A percentile compares a stretch with the other conserved stretches of the same genome.
phyloP scores from a whole-genome alignment of 192 early-diverging fungal species.

The Dispira simplex region DNA sequence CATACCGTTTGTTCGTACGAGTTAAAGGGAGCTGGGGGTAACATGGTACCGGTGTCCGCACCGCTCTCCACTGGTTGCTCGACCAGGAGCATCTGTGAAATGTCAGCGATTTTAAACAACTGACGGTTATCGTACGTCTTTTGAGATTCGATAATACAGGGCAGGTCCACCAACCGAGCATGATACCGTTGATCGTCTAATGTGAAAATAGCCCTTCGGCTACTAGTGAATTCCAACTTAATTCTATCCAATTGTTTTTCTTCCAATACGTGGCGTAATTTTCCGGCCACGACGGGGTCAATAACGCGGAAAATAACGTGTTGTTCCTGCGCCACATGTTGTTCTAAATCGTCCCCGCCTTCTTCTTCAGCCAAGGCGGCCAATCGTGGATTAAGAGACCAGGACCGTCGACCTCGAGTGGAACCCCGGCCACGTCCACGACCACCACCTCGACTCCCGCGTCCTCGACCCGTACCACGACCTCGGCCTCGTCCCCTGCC shows the following conservation, averaged over 20 bases:
- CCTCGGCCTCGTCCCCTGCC: constrained; percentile 3
- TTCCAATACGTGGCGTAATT: constrained; percentile 32
- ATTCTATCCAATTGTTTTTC: constrained; percentile 32
- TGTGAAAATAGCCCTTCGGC: constrained; percentile 37
- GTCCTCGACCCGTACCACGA: not conserved
- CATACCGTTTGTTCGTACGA: constrained; percentile 19
- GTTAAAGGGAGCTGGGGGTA: too few species aligned
- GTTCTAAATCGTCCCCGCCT: constrained; percentile 40
- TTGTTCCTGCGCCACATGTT: constrained; percentile 60
- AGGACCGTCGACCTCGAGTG: not conserved
- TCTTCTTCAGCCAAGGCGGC: constrained; percentile 9
- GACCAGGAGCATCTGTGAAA: constrained; percentile 48
- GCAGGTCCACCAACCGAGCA: constrained; percentile 66
- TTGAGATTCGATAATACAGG: constrained; percentile 72
- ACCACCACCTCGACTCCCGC: constrained; percentile 1
- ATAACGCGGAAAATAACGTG: constrained; percentile 65
- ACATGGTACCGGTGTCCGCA: not conserved
- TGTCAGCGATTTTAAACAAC: constrained; percentile 72
- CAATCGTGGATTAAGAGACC: not conserved
- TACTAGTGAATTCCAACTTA: constrained; percentile 23
- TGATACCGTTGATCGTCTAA: constrained; percentile 35
- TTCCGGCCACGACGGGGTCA: constrained; percentile 28
- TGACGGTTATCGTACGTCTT: constrained; percentile 78
- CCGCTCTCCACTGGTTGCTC: constrained; percentile 12
- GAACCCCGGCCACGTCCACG: not conserved